These are phyloP conservation scores for Daedalea quercina DNA, from an alignment of 768 basidiomycete species.

Conservation along the genomic window DNA sequence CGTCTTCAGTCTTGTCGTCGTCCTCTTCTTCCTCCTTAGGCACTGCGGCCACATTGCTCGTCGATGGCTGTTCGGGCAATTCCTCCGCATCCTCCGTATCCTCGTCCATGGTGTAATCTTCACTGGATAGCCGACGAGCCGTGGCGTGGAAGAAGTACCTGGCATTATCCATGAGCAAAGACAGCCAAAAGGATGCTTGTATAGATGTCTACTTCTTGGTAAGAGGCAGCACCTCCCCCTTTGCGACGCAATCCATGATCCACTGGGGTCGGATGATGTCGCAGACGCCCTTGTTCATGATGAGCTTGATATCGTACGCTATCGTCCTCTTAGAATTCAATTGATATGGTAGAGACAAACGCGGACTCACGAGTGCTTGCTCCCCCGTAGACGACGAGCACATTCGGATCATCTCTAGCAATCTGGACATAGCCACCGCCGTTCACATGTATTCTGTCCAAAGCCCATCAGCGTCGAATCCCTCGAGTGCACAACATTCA, in stretches of 20 bases:
- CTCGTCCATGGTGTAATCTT: slow-evolving; percentile 41
- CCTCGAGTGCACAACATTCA: neutral
- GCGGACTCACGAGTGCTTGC: slow-evolving; percentile 45
- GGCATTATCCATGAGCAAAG: neutral
- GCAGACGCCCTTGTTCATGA: slow-evolving; percentile 62
- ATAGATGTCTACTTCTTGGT: slow-evolving; percentile 48
- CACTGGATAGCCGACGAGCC: slow-evolving; percentile 35
- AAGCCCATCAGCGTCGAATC: neutral
- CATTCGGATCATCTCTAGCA: slow-evolving; percentile 43
- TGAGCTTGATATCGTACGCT: slow-evolving; percentile 67
- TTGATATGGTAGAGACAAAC: too few species aligned
- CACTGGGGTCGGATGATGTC: slow-evolving; percentile 79
- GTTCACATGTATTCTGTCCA: slow-evolving; percentile 55
- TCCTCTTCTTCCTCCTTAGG: slow-evolving; percentile 12
- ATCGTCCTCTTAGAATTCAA: neutral
- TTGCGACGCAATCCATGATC: slow-evolving; percentile 72
- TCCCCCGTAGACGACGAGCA: slow-evolving; percentile 66
- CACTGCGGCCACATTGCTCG: slow-evolving; percentile 9
- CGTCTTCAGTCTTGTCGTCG: slow-evolving; percentile 25
- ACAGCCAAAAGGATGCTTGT: too few species aligned
- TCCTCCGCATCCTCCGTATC: slow-evolving; percentile 26
- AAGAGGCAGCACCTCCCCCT: slow-evolving; percentile 50
- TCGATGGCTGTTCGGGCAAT: slow-evolving; percentile 4
- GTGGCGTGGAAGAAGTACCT: slow-evolving; percentile 83
- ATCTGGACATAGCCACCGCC: slow-evolving; percentile 65